A percentile compares a stretch with the other conserved stretches of the same genome.
Evolutionary conservation across 331 rosid species (phyloP).

Genomic region (Stylosanthes scabra): DNA sequence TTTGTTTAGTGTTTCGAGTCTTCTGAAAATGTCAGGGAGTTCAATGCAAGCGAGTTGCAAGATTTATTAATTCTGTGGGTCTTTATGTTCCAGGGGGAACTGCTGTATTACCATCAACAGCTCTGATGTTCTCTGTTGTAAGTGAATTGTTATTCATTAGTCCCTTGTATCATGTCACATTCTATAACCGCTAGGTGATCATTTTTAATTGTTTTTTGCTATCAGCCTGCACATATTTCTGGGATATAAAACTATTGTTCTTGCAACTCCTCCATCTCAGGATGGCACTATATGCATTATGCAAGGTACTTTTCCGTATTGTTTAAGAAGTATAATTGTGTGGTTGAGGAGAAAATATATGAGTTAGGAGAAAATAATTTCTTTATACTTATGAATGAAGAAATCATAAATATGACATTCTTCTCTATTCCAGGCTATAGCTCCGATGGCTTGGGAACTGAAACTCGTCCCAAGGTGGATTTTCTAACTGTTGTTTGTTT

Average conservation of each 20-base stretch:
- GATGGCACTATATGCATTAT: constrained; percentile 88
- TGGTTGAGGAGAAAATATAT: too few relatives aligned
- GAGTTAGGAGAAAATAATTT: too few relatives aligned
- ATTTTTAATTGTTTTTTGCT: constrained; percentile 18
- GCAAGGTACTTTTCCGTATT: constrained; percentile 72
- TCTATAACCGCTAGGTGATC: constrained; percentile 12
- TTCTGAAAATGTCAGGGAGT: constrained; percentile 75
- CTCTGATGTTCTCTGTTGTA: constrained; percentile 97
- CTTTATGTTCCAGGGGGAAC: constrained; percentile 99
- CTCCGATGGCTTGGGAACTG: constrained; percentile 99
- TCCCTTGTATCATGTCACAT: constrained; percentile 23
- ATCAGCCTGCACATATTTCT: constrained; percentile 97
- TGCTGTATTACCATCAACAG: constrained; percentile 98
- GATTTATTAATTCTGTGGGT: constrained; percentile 96
- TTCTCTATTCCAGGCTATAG: constrained; percentile 68
- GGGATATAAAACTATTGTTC: constrained; percentile 94
- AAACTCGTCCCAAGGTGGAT: constrained; percentile 97
- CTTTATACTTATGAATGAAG: neutral
- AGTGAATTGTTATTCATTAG: constrained; percentile 41
- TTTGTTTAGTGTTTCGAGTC: constrained; percentile 26
- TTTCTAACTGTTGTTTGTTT: constrained; percentile 23
- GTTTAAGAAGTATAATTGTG: constrained; percentile 20
- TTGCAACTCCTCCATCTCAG: constrained; percentile 88
- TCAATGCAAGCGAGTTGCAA: constrained; percentile 92
- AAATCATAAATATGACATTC: neutral